Conservation (phyloP, 768 basidiomycete species). For the Leccinum truebloodii region DNA sequence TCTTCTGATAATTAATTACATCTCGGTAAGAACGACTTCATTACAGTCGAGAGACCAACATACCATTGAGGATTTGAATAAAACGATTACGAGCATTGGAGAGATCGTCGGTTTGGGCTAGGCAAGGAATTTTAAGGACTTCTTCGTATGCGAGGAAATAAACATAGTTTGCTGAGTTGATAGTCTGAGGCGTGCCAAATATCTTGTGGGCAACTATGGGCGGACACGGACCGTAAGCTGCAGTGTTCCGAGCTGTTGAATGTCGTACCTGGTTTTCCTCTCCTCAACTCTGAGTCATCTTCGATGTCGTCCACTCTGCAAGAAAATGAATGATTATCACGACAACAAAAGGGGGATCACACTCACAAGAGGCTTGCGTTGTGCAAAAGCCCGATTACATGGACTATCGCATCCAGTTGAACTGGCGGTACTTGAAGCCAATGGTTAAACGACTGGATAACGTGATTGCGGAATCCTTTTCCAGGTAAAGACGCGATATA, state of each 20-base stretch:
- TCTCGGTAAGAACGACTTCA: no score
- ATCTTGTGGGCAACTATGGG: neutral
- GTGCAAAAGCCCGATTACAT: neutral
- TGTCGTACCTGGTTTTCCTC: neutral
- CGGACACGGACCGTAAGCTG: neutral
- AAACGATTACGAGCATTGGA: neutral
- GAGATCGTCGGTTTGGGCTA: neutral
- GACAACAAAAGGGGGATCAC: neutral
- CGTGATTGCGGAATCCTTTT: neutral
- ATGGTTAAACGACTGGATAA: neutral
- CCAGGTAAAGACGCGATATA: neutral
- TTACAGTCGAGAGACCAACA: no score
- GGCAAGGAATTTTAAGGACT: neutral
- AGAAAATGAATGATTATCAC: neutral
- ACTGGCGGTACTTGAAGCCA: neutral
- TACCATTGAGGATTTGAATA: neutral
- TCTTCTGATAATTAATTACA: no score
- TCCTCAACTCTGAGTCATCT: neutral
- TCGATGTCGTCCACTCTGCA: neutral
- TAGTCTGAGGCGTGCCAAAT: neutral
- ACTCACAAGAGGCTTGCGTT: neutral
- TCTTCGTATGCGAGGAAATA: neutral
- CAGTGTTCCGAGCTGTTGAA: neutral
- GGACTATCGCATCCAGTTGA: neutral
- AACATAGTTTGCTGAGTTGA: neutral